These are phyloP conservation scores for Lipomyces yamadae DNA, from an alignment of 805 yeast species.

Conservation along the genomic window DNA sequence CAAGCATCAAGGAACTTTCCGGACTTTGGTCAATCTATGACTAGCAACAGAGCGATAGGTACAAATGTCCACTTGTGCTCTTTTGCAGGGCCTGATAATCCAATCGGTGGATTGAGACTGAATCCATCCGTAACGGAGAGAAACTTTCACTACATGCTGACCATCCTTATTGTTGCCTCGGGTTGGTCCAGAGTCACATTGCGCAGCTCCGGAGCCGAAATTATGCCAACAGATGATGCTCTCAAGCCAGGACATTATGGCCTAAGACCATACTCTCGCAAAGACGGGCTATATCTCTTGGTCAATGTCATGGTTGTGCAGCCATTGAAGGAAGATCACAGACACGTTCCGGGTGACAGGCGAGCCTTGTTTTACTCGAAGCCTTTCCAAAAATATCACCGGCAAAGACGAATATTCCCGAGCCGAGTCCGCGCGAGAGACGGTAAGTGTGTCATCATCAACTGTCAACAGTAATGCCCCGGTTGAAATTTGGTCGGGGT, in stretches of 20 bases:
- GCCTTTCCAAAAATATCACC: not conserved
- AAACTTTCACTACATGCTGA: not conserved
- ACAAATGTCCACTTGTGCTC: not conserved
- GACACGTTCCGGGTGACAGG: not conserved
- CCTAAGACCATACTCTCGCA: constrained; percentile 3
- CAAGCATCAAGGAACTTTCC: too few relatives aligned
- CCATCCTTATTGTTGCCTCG: constrained; percentile 1
- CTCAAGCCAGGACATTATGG: constrained; percentile 1
- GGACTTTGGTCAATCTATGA: too few relatives aligned
- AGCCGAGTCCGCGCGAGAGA: constrained; percentile 1
- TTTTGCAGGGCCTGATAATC: not conserved
- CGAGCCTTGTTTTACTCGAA: not conserved
- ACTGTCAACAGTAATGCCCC: not conserved
- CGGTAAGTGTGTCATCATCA: not conserved
- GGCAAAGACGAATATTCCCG: not conserved
- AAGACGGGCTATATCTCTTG: not conserved
- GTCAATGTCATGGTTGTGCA: not conserved
- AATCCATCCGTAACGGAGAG: constrained; percentile 1
- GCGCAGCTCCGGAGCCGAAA: not conserved
- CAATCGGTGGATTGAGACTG: not conserved
- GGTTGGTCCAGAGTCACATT: not conserved
- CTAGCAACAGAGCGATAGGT: not conserved
- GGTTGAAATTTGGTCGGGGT: not conserved
- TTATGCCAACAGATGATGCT: not conserved
- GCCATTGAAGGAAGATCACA: not conserved